Evolutionary conservation across 352 stramenopile species (phyloP).

Genomic region (Salisapilia sapeloensis): DNA sequence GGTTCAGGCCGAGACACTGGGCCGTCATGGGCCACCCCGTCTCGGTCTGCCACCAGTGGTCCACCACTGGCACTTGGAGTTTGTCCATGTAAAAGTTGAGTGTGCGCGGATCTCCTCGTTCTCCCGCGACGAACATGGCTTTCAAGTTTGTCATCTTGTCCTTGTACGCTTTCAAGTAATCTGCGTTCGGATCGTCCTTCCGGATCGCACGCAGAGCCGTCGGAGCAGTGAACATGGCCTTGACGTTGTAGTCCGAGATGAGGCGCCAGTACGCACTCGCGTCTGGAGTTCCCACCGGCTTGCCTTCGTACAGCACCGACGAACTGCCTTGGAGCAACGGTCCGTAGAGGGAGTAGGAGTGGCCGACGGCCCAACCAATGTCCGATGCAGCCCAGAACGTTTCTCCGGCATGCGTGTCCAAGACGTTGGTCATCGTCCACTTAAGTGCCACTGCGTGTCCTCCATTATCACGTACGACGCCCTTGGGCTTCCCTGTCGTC

Average conservation of each 20-base stretch:
- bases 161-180: conserved; percentile 31
- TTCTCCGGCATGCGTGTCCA: conserved; percentile 51
- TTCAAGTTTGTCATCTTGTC: conserved; percentile 24
- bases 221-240: conserved; percentile 83
- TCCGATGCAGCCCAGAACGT: conserved; percentile 76
- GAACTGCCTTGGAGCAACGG: conserved; percentile 76
- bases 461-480: conserved; percentile 58
- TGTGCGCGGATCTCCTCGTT: conserved; percentile 77
- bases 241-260: conserved; percentile 71
- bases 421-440: conserved; percentile 68
- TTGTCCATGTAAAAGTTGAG: conserved; percentile 59
- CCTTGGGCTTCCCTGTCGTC: conserved; percentile 60
- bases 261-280: conserved; percentile 78
- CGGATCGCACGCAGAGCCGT: conserved; percentile 81
- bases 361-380: conserved; percentile 83
- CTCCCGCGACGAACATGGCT: conserved; percentile 76
- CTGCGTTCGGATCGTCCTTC: conserved; percentile 59
- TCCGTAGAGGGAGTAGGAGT: conserved; percentile 82
- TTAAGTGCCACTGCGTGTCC: conserved; percentile 77
- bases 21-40: conserved; percentile 67
- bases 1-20: conserved; percentile 54
- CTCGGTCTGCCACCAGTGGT: conserved; percentile 90
- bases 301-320: conserved; percentile 82
- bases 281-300: conserved; percentile 76
- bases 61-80: conserved; percentile 42